Evolutionary conservation across 176 grass and related monocot species (phyloP).

Genomic region (Triticum timopheevii): DNA sequence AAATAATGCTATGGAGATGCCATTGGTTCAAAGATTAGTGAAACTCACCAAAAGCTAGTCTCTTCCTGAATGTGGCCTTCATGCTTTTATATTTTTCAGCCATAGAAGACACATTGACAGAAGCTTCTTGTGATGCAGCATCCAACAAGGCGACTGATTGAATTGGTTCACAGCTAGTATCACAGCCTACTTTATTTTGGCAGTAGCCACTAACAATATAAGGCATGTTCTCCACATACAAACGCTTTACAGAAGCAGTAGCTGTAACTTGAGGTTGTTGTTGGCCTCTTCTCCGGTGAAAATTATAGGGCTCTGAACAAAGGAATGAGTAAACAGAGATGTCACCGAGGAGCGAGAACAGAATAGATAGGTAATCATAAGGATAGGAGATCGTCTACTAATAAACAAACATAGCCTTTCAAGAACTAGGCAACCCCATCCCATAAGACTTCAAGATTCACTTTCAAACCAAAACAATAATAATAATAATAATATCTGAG

Average conservation of each 20-base stretch:
- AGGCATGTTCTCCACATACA: constrained; percentile 87
- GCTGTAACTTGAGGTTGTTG: constrained; percentile 89
- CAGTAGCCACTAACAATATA: constrained; percentile 86
- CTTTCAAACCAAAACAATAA: constrained; percentile 14
- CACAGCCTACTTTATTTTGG: constrained; percentile 62
- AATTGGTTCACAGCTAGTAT: constrained; percentile 49
- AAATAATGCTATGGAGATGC: constrained; percentile 5
- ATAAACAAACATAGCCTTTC: constrained; percentile 26
- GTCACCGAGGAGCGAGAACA: constrained; percentile 20
- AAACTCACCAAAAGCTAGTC: constrained; percentile 89
- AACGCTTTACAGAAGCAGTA: constrained; percentile 87
- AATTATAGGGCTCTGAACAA: constrained; percentile 82
- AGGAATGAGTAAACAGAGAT: constrained; percentile 24
- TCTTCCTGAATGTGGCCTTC: constrained; percentile 83
- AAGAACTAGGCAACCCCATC: constrained; percentile 11
- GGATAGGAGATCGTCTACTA: neutral
- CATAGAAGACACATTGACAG: constrained; percentile 79
- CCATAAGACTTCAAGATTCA: constrained; percentile 11
- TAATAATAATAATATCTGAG: constrained; percentile 17
- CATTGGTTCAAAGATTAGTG: constrained; percentile 8
- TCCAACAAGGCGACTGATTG: constrained; percentile 51
- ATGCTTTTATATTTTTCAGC: constrained; percentile 85
- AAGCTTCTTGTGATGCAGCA: constrained; percentile 53
- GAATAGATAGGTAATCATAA: constrained; percentile 14
- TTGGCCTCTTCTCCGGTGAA: constrained; percentile 78